These are phyloP conservation scores for Penicillium sp. DNA, from an alignment of 2,329 filamentous ascomycete genomes.

Conservation along the genomic window DNA sequence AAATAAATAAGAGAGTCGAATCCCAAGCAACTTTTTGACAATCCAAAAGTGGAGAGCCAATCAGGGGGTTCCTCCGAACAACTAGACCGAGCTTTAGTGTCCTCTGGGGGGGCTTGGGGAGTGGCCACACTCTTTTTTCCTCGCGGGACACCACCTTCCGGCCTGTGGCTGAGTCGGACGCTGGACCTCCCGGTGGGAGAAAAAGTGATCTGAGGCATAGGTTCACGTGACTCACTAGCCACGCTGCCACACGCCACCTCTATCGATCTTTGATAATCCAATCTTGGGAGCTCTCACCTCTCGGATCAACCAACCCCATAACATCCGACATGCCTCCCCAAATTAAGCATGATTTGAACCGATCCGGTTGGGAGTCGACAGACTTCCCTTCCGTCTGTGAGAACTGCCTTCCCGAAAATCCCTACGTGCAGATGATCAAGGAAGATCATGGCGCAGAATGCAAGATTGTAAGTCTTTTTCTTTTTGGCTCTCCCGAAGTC, in stretches of 20 bases:
- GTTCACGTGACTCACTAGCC: constrained; percentile 9
- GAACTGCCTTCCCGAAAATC: constrained; percentile 91
- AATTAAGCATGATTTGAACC: constrained; percentile 93
- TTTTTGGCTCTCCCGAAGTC: too few species aligned
- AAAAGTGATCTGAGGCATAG: constrained; percentile 10
- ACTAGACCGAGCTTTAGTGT: constrained; percentile 8
- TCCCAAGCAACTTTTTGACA: constrained; percentile 22
- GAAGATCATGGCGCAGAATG: constrained; percentile 89
- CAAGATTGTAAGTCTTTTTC: constrained; percentile 53
- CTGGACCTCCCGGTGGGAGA: constrained; percentile 8
- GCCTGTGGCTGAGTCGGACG: constrained; percentile 18
- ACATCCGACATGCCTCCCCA: constrained; percentile 64
- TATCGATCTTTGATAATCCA: constrained; percentile 9
- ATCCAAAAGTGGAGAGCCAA: constrained; percentile 10
- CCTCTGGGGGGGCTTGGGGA: constrained; percentile 2
- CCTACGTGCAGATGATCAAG: constrained; percentile 98
- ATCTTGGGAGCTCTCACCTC: not conserved
- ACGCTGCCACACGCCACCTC: constrained; percentile 13
- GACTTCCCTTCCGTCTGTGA: constrained; percentile 61
- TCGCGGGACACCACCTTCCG: constrained; percentile 15
- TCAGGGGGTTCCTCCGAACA: constrained; percentile 2
- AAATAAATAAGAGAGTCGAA: constrained; percentile 18
- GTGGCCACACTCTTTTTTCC: constrained; percentile 6
- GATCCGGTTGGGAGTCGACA: constrained; percentile 86
- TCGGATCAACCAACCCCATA: not conserved